A percentile compares a stretch with the other conserved stretches of the same genome.
phyloP scores from a whole-genome alignment of 2,329 filamentous ascomycete species.

The Epichloe sp. region DNA sequence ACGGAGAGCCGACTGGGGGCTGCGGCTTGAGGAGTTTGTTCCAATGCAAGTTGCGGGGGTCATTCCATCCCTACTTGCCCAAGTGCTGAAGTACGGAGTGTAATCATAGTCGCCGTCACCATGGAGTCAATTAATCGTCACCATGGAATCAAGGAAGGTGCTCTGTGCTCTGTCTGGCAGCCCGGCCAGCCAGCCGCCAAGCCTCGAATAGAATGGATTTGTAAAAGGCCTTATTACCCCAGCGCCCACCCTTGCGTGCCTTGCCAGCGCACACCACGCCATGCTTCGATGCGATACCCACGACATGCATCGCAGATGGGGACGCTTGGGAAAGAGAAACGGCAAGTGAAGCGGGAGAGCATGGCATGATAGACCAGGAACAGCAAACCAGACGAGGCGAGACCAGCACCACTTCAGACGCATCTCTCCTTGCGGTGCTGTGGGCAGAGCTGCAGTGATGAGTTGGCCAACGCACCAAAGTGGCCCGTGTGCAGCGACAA shows the following conservation, averaged over 20 bases:
- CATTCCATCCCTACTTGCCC: too few species aligned
- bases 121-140: too few species aligned
- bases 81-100: too few species aligned
- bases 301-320: too few species aligned
- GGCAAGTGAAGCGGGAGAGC: neutral
- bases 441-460: constrained; percentile 27
- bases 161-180: too few species aligned
- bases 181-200: neutral
- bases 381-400: neutral
- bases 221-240: too few species aligned
- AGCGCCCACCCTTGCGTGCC: neutral
- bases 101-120: too few species aligned
- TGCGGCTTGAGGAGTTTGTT: too few species aligned
- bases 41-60: too few species aligned
- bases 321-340: constrained; percentile 3
- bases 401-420: neutral
- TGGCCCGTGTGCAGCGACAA: constrained; percentile 25
- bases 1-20: too few species aligned
- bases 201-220: neutral
- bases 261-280: neutral
- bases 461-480: constrained; percentile 29
- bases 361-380: neutral
- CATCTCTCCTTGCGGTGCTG: constrained; percentile 12
- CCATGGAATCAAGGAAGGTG: too few species aligned
- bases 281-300: neutral